phyloP scores from a whole-genome alignment of 768 basidiomycete genomes.

The Lactifluus rugatus region DNA sequence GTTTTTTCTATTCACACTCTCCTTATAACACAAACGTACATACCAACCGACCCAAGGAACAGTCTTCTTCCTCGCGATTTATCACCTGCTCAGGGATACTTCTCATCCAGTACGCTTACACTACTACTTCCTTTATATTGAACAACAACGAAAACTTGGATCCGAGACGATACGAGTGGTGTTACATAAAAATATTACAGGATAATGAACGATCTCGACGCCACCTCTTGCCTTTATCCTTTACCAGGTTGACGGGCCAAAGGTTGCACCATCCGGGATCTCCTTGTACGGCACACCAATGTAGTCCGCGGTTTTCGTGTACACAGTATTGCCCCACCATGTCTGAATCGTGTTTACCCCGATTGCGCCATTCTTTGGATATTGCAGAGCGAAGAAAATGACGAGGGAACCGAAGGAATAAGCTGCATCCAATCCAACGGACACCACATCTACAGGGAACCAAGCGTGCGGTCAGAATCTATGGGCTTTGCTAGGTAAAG shows the following conservation, averaged over 20 bases:
- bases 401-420: constrained; percentile 45
- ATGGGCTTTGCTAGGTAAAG: background rate
- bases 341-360: constrained; percentile 40
- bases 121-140: too few relatives aligned
- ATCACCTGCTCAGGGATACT: too few relatives aligned
- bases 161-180: too few relatives aligned
- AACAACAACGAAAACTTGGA: too few relatives aligned
- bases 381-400: constrained; percentile 55
- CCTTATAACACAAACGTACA: too few relatives aligned
- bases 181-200: too few relatives aligned
- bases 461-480: constrained; percentile 22
- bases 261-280: constrained; percentile 2
- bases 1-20: too few relatives aligned
- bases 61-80: too few relatives aligned
- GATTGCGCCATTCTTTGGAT: constrained; percentile 50
- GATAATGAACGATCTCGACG: too few relatives aligned
- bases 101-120: too few relatives aligned
- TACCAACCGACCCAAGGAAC: too few relatives aligned
- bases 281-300: constrained; percentile 11
- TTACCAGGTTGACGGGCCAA: constrained; percentile 15
- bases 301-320: constrained; percentile 26
- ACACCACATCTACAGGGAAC: constrained; percentile 41
- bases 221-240: too few relatives aligned
- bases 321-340: constrained; percentile 64
- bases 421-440: constrained; percentile 61